Evolutionary conservation across 169 alveolate species (phyloP).

Genomic region (Eimeria falciformis): DNA sequence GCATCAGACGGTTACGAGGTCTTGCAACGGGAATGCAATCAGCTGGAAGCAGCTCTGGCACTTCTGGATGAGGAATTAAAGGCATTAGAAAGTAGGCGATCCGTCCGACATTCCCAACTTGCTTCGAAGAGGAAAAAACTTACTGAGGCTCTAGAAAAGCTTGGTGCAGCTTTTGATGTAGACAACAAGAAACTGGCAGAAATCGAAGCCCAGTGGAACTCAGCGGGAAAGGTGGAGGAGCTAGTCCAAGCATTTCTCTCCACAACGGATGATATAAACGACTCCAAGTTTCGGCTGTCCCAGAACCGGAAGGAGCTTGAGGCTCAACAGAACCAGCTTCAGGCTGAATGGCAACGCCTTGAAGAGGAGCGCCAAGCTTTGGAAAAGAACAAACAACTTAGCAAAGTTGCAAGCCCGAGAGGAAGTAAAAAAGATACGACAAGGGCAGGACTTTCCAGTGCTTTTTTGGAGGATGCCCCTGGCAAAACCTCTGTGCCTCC

Average conservation of each 20-base stretch:
- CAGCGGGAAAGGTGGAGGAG: constrained; percentile 29
- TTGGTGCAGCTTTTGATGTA: constrained; percentile 12
- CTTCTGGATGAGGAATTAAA: constrained; percentile 65
- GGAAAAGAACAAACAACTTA: not conserved
- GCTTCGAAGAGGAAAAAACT: constrained; percentile 16
- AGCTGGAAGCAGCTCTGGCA: constrained; percentile 70
- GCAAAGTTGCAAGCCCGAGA: not conserved
- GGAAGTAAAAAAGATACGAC: not conserved
- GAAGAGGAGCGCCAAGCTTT: not conserved
- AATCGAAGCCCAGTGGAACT: constrained; percentile 49
- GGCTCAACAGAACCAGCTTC: not conserved
- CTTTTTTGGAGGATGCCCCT: not conserved
- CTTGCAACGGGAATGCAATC: constrained; percentile 42
- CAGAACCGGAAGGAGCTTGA: not conserved
- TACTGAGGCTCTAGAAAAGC: constrained; percentile 7
- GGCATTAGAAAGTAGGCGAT: constrained; percentile 19
- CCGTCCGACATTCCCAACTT: constrained; percentile 59
- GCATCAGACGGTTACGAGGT: constrained; percentile 37
- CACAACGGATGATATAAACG: not conserved
- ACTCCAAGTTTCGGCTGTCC: not conserved
- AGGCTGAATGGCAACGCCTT: not conserved
- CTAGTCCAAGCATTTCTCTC: constrained; percentile 4
- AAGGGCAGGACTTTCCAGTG: not conserved
- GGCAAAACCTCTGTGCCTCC: not conserved
- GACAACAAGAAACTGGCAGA: constrained; percentile 15